A percentile compares a stretch with the other conserved stretches of the same genome.
Conservation (phyloP, 331 rosid genomes). For the Pyracantha coccinea region DNA sequence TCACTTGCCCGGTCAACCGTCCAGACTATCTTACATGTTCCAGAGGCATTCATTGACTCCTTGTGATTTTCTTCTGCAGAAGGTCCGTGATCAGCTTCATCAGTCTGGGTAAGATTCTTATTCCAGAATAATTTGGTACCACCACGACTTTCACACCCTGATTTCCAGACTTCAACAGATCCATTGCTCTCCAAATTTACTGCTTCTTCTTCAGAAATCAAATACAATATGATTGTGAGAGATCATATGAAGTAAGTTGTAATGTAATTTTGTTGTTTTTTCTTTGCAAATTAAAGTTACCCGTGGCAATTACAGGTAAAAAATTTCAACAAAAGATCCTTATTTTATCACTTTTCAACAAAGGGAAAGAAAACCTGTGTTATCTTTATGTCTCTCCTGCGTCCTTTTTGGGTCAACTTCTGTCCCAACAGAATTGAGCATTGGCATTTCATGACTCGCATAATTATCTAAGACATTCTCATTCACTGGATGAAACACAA, state of each 20-base stretch:
- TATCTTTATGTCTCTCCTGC: conserved; percentile 28
- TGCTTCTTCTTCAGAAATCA: conserved; percentile 27
- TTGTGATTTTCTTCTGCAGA: conserved; percentile 27
- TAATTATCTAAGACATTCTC: conserved; percentile 34
- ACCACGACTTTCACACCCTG: conserved; percentile 39
- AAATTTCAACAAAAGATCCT: neutral
- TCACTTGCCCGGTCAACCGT: conserved; percentile 17
- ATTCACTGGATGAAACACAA: conserved; percentile 30
- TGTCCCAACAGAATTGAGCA: conserved; percentile 8
- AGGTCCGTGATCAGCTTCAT: conserved; percentile 29
- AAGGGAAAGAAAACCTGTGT: conserved; percentile 16
- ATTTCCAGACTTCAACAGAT: conserved; percentile 13
- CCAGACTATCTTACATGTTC: conserved; percentile 14
- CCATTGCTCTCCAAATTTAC: conserved; percentile 16
- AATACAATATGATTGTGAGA: conserved; percentile 1
- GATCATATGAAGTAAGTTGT: neutral
- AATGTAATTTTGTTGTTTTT: neutral
- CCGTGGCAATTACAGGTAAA: neutral
- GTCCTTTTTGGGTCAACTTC: conserved; percentile 20
- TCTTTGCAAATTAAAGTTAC: neutral
- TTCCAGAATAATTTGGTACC: conserved; percentile 28
- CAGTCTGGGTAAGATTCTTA: conserved; percentile 29
- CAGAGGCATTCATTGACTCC: conserved; percentile 21
- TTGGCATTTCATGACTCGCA: conserved; percentile 21
- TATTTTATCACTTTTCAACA: too few species aligned